These are phyloP conservation scores for Cephaloascus albidus DNA, from an alignment of 805 yeast species.

Conservation along the genomic window DNA sequence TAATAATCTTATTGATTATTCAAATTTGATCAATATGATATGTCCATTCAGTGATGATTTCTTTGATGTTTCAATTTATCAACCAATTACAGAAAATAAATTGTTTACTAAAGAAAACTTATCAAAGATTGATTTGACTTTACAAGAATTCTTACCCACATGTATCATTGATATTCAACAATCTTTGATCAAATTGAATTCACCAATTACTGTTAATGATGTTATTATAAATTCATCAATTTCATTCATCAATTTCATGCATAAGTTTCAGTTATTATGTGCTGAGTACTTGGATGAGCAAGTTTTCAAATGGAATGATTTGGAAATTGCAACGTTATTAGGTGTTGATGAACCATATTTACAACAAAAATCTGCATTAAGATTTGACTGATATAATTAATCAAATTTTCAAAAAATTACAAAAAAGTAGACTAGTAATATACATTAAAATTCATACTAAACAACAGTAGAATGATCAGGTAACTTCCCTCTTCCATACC, in stretches of 20 bases:
- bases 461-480: slow-evolving; percentile 33
- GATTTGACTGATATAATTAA: neutral
- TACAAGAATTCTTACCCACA: slow-evolving; percentile 46
- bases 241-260: slow-evolving; percentile 38
- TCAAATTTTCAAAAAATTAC: no score
- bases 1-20: slow-evolving; percentile 49
- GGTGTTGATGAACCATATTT: slow-evolving; percentile 45
- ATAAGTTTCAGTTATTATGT: slow-evolving; percentile 25
- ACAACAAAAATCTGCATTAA: slow-evolving; percentile 6
- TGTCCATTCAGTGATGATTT: slow-evolving; percentile 51
- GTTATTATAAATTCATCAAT: slow-evolving; percentile 41
- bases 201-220: slow-evolving; percentile 53
- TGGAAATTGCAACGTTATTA: slow-evolving; percentile 58
- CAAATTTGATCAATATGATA: slow-evolving; percentile 63
- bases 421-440: no score
- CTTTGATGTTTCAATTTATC: slow-evolving; percentile 53
- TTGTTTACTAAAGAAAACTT: slow-evolving; percentile 38
- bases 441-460: neutral
- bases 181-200: slow-evolving; percentile 45
- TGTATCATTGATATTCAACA: slow-evolving; percentile 55
- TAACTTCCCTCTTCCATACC: slow-evolving; percentile 80
- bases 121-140: slow-evolving; percentile 27
- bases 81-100: slow-evolving; percentile 56
- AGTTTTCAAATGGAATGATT: slow-evolving; percentile 42
- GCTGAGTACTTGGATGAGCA: slow-evolving; percentile 21